Percentiles rank a stretch among this genome's conserved stretches.
Conservation (phyloP, 768 basidiomycete species). For the Calocybe indica region DNA sequence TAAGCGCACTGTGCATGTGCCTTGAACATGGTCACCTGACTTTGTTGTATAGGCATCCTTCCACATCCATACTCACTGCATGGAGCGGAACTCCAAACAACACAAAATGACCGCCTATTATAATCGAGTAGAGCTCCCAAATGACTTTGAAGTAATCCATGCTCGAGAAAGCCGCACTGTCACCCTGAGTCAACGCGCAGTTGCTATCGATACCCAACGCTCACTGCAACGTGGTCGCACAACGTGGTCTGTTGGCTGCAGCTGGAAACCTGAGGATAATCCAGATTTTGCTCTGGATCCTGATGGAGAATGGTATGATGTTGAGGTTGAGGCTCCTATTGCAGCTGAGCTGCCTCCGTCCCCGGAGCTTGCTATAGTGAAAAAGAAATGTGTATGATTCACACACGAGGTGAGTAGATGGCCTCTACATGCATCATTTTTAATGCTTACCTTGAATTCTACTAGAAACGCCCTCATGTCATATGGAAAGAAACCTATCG, state of each 20-base stretch:
- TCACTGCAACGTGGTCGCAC: background rate
- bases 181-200: background rate
- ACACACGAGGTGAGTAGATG: too few species aligned
- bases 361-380: too few species aligned
- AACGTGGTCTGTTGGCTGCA: background rate
- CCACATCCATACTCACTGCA: too few species aligned
- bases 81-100: too few species aligned
- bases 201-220: background rate
- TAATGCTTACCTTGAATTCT: too few species aligned
- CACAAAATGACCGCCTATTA: too few species aligned
- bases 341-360: background rate
- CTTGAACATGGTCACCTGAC: too few species aligned
- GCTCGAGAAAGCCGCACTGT: background rate
- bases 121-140: background rate
- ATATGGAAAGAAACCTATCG: conserved; percentile 6
- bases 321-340: conserved; percentile 4
- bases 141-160: conserved; percentile 1
- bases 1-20: too few species aligned
- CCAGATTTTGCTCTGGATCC: conserved; percentile 6
- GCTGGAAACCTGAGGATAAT: conserved; percentile 1
- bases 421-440: too few species aligned
- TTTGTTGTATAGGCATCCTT: too few species aligned
- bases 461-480: too few species aligned
- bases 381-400: too few species aligned
- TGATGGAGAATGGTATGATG: conserved; percentile 4